These are phyloP conservation scores for Tolypocladium tropicale DNA, from an alignment of 2,329 filamentous ascomycete species.

Conservation along the genomic window DNA sequence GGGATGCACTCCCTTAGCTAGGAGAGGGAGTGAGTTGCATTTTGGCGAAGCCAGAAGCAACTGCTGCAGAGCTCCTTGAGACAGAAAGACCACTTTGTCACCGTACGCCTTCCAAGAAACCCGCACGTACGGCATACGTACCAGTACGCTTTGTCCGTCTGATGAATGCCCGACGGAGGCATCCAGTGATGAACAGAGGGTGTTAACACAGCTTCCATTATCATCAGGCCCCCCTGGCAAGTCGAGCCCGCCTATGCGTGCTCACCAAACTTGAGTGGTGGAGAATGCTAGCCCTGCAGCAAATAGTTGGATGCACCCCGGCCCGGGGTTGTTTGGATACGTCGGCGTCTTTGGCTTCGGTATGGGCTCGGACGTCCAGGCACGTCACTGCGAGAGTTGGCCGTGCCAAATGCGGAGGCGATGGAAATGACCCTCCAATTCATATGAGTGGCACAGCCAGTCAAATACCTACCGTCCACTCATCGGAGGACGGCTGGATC, in stretches of 20 bases:
- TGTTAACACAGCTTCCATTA: neutral
- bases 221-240: neutral
- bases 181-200: neutral
- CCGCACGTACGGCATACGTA: neutral
- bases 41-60: neutral
- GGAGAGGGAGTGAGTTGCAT: too few species aligned
- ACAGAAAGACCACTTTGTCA: neutral
- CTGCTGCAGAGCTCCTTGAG: neutral
- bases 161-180: neutral
- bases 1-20: neutral
- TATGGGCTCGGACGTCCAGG: neutral
- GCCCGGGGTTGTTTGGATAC: neutral
- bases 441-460: neutral
- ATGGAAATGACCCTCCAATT: neutral
- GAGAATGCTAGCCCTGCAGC: neutral
- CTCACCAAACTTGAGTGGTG: neutral
- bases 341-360: neutral
- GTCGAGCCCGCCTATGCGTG: neutral
- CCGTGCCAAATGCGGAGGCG: neutral
- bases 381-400: neutral
- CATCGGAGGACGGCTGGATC: neutral
- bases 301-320: neutral
- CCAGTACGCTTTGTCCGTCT: neutral
- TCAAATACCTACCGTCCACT: neutral
- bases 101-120: too few species aligned